Base-by-base conservation (phyloP, 208 protist genomes). In the Crithidia sp. region DNA sequence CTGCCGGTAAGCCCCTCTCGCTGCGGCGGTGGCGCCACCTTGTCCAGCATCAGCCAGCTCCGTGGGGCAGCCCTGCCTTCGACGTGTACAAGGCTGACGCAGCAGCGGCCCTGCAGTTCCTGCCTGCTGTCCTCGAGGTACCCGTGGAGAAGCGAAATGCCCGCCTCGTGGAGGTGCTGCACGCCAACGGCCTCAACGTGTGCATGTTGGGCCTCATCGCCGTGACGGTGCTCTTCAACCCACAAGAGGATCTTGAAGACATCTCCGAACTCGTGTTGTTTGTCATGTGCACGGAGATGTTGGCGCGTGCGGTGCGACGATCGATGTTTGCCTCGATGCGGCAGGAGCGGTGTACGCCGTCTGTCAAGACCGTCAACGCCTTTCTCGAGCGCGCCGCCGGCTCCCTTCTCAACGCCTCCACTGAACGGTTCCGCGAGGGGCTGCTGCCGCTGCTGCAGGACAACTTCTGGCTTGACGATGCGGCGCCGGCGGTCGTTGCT, bases 21-120 rank as follows among this genome's bases (percentile, higher is more conserved):
- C 74, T 86, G 66, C 82, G 82, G 49, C 82, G 86, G 12, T 82
- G 79, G 80, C 65, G 68, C 39, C 73, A 85, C 68, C 64, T 90
- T 47, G 61, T 79, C 28, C 67, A 73, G 50, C 71, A 82, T 28
- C 70, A 76, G 10, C 68, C 78, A 7, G 17, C 58, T 40, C 71
- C 54, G 6, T 70, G 69, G 67, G 49, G 58, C 37, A 45, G 73
- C 59, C 49, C 58, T 45, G 47, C 60, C 12, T 7, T 71, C 37
- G 58, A 72, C 36, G 13, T 56, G 19, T 90, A 86, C 75, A 58
- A 54, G 14, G 60, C 66, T 13, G 70, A 75, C 36, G 62, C 49
- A 5, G 54, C 41, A 17, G 52, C 19, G 2, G 62, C 79, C 12
- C 53, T 63, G 12, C 61, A 56, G 57, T 37, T 67, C n/a, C 83